Evolutionary conservation across 768 basidiomycete genomes (phyloP), one percentile per base, ranked within the genome.

Genomic region (Panaeolus papilionaceus): DNA sequence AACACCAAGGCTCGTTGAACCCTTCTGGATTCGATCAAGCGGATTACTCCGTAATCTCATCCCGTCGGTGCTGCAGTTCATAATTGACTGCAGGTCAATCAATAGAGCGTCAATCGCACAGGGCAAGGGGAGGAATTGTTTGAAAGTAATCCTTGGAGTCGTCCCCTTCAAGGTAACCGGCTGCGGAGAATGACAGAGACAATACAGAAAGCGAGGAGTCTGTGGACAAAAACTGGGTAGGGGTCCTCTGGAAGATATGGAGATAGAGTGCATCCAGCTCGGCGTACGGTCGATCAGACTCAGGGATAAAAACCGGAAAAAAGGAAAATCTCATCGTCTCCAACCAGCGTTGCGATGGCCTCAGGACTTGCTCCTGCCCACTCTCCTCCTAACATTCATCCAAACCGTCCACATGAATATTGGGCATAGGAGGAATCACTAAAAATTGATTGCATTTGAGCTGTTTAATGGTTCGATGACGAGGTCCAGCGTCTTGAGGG

Each of bases 331-430:
- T 42, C 40, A 2, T 42, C 11, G 40, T 42, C 10, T 11, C 40
- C 40, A 42, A 42, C 40, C 40, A 42, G 16, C 16, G 40, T 42
- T 2, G 7, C 40, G 8, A 42, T 42, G 28, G 4, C 28, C 28
- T 33, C 28, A 33, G 28, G 28, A 33, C 28, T 4, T 33, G 28
- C 28, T 42, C 11, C 16, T 72, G 71, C 33, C 26, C 68, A 7
- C 38, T 38, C 1, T 37, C 61, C 12, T 66, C 65, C 0, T 47
- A 18, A 26, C 68, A 71, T 65, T 71, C 66, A 28, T 72, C 71
- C 38, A 72, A 51, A 11, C 71, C 71, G 44, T 72, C 71, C 20
- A 72, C 62, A 72, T 63, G 49, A 72, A 26, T 16, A 72, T 39
- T 33, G 28, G 28, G 28, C 28, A 4, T 33, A 33, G 28, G 28